Conservation (phyloP, 2,329 filamentous ascomycete genomes). For the Purpureocillium takamizusanense region DNA sequence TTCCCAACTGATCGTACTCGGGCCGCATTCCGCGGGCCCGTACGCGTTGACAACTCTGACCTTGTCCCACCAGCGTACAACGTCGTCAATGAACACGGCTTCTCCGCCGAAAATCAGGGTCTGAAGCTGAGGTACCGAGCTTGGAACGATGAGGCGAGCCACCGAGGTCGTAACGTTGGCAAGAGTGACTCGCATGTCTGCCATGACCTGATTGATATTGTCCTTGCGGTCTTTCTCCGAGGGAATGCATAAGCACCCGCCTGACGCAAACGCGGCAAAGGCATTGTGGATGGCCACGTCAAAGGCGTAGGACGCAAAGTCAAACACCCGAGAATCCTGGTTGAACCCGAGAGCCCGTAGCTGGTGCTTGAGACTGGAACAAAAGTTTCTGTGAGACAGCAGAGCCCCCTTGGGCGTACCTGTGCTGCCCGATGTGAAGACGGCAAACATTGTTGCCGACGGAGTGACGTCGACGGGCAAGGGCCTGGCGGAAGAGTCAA, state of each 20-base stretch:
- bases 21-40: not conserved
- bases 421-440: slow-evolving; percentile 6
- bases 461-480: not conserved
- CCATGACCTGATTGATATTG: not conserved
- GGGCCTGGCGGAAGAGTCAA: too few relatives aligned
- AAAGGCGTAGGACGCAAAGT: slow-evolving; percentile 5
- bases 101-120: slow-evolving; percentile 2
- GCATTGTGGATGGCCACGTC: slow-evolving; percentile 2
- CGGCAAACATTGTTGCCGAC: not conserved
- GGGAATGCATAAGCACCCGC: slow-evolving; percentile 5
- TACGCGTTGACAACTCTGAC: not conserved
- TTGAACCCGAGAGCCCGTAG: not conserved
- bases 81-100: not conserved
- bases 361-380: slow-evolving; percentile 1
- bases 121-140: slow-evolving; percentile 5
- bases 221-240: slow-evolving; percentile 1
- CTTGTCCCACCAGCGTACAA: not conserved
- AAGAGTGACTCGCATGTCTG: not conserved
- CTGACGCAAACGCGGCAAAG: slow-evolving; percentile 1
- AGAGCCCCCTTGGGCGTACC: slow-evolving; percentile 4
- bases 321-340: not conserved
- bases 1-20: not conserved
- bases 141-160: slow-evolving; percentile 5
- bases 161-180: slow-evolving; percentile 7
- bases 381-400: slow-evolving; percentile 1